Base-by-base conservation (phyloP, 345 rosid genomes). In the Brassica nigra region DNA sequence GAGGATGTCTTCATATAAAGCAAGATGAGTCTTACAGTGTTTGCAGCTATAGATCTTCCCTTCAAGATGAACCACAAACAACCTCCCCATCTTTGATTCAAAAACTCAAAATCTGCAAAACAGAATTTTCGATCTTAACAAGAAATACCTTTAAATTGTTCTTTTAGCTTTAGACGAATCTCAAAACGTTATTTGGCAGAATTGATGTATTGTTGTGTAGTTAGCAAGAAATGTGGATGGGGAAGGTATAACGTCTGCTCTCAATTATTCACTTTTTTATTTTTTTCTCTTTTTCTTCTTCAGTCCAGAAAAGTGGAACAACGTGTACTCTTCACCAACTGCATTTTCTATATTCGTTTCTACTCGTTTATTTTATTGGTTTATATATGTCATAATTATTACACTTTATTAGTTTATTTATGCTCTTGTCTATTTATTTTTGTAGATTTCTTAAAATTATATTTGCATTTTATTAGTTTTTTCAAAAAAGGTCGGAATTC, bases 21-120 rank as follows among this genome's bases (percentile, higher is more conserved):
- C 98, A 76, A 95, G 97, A 79, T 89, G 97, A 80, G 97, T 91
- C 84, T 82, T 87, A 84, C 99, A 95, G 90, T 95, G 92, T 82
- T 90, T 90, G 87, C 99, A 95, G 79, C 88, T 89, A 74, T 95
- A 95, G 88, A 89, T 83, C 90, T 82, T 91, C 77, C 99, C 97
- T 85, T 95, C 97, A 5, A 95, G 97, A 82, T 71, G 81, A 85
- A 90, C 97, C 80, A 88, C 84, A 84, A 91, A 95, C 77, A 95
- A 44, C 88, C 96, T 91, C 85, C 99, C 99, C 99, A 95, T 95
- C 70, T 84, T 47, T 54, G 30, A 44, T 73, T 39, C 36, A 70
- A 70, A 34, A 62, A 5, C 7, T 18, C n/a, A 55, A 66, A 80
- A 65, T 29, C 42, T 14, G 34, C 37, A 16, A 20, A 70, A 52